These are phyloP conservation scores for Penicillium verhagenii DNA, from an alignment of 495 filamentous ascomycete species.

Conservation along the genomic window DNA sequence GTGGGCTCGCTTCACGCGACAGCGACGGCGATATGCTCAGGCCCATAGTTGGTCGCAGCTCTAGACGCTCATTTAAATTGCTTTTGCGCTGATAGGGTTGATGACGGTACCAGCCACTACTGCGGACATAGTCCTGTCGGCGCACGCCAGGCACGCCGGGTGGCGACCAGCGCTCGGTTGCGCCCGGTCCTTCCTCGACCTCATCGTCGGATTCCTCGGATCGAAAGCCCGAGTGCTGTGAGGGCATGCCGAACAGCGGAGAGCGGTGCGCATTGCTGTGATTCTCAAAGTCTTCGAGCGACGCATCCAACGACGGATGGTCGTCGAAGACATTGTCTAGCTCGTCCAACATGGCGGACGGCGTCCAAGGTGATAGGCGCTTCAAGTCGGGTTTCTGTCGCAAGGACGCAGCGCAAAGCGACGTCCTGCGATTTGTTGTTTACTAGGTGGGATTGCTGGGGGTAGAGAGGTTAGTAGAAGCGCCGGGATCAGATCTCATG, in stretches of 20 bases:
- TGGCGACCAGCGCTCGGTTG: constrained; percentile 55
- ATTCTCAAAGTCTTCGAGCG: constrained; percentile 74
- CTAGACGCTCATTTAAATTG: constrained; percentile 26
- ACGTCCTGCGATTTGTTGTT: constrained; percentile 11
- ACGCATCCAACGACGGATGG: constrained; percentile 68
- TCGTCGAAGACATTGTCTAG: constrained; percentile 59
- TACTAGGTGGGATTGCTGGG: constrained; percentile 2
- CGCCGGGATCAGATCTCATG: constrained; percentile 13
- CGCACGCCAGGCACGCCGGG: constrained; percentile 57
- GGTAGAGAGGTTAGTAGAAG: constrained; percentile 20
- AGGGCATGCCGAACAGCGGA: constrained; percentile 61
- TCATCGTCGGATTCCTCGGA: constrained; percentile 57
- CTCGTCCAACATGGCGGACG: constrained; percentile 50
- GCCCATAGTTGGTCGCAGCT: constrained; percentile 43
- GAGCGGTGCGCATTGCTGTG: constrained; percentile 50
- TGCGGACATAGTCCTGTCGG: constrained; percentile 45
- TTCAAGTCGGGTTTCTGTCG: constrained; percentile 17
- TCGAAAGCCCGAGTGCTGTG: constrained; percentile 75
- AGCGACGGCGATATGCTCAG: constrained; percentile 43
- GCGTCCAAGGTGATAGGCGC: constrained; percentile 28
- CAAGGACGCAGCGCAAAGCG: constrained; percentile 22
- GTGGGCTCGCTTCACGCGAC: constrained; percentile 54
- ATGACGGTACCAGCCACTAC: constrained; percentile 63
- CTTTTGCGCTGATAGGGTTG: constrained; percentile 45
- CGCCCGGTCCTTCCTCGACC: constrained; percentile 36